Conservation (phyloP, 768 basidiomycete species). For the Harrya chromipes region DNA sequence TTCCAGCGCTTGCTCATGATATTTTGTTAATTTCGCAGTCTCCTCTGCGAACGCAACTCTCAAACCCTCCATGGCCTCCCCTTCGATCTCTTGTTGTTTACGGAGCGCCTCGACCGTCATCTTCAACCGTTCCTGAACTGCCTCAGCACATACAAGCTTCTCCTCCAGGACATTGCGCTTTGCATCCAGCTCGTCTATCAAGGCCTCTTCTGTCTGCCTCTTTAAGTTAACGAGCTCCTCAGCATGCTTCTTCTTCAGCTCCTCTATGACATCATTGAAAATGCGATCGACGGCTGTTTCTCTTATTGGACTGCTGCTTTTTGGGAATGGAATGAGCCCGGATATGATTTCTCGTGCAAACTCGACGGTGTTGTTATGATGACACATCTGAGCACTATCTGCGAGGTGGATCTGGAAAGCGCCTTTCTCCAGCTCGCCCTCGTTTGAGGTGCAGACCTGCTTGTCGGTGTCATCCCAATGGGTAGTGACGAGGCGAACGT, state of each 20-base stretch:
- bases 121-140: neutral
- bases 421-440: conserved; percentile 32
- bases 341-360: conserved; percentile 42
- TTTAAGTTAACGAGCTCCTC: conserved; percentile 40
- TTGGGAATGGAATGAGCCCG: conserved; percentile 33
- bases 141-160: neutral
- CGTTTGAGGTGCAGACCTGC: conserved; percentile 25
- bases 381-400: conserved; percentile 38
- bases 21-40: too few relatives aligned
- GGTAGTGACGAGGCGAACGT: conserved; percentile 44
- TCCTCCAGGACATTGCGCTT: neutral
- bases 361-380: conserved; percentile 35
- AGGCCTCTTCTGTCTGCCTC: conserved; percentile 37
- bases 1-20: too few relatives aligned
- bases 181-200: neutral
- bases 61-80: too few relatives aligned
- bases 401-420: conserved; percentile 41
- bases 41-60: too few relatives aligned
- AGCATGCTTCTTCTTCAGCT: conserved; percentile 26
- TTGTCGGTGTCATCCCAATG: conserved; percentile 41
- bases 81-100: too few relatives aligned
- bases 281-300: conserved; percentile 46
- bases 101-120: too few relatives aligned
- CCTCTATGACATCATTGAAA: conserved; percentile 39
- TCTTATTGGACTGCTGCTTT: conserved; percentile 36